Percentiles rank a stretch among this genome's conserved stretches.
Conservation (phyloP, 768 basidiomycete species). For the Tulasnella sp. region DNA sequence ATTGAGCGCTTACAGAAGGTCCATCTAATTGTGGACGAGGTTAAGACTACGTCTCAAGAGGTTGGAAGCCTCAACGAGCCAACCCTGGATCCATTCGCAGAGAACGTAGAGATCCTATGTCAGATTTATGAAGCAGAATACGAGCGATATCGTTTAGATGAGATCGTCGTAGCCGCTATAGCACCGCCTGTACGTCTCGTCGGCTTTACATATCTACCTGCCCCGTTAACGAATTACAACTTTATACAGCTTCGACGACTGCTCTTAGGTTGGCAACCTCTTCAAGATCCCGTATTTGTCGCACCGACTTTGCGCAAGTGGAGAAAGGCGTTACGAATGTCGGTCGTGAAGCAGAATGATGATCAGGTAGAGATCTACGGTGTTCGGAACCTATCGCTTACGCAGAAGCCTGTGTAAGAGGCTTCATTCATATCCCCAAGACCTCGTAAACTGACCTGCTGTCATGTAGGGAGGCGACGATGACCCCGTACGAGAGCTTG, state of each 20-base stretch:
- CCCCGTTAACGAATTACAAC: no score
- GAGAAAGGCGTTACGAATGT: conserved; percentile 54
- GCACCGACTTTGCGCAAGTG: conserved; percentile 48
- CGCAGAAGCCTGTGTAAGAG: neutral
- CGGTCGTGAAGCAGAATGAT: conserved; percentile 32
- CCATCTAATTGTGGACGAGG: conserved; percentile 60
- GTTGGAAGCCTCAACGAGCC: conserved; percentile 51
- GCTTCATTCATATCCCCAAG: neutral
- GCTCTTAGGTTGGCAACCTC: conserved; percentile 70
- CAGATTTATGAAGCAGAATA: conserved; percentile 63
- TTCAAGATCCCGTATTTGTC: conserved; percentile 58
- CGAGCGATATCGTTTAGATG: conserved; percentile 68
- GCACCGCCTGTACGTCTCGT: conserved; percentile 48
- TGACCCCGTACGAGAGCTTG: conserved; percentile 93
- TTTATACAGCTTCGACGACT: conserved; percentile 48
- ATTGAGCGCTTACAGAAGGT: conserved; percentile 69
- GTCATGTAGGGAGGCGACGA: conserved; percentile 28
- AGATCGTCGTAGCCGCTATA: conserved; percentile 87
- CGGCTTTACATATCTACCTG: neutral
- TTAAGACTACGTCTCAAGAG: conserved; percentile 54
- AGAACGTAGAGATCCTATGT: conserved; percentile 60
- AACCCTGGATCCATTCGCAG: conserved; percentile 61
- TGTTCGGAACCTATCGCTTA: neutral
- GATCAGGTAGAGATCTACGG: conserved; percentile 38
- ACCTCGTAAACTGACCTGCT: neutral